phyloP scores from a whole-genome alignment of 371 early-diverging fungal species.

The Mucor saturninus region DNA sequence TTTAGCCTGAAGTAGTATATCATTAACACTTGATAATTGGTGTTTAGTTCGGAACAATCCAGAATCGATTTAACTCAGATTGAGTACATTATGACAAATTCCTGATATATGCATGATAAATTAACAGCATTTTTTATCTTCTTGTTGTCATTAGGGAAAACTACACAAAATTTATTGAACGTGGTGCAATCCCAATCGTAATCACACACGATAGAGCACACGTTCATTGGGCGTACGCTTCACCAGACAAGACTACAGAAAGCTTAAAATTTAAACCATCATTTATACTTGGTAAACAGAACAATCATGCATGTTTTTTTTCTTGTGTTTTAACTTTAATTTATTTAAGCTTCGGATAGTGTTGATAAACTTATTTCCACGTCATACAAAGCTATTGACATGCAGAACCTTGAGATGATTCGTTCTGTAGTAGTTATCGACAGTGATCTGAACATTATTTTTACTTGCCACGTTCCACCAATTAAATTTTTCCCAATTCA shows the following conservation, averaged over 20 bases:
- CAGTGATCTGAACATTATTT: constrained; percentile 6
- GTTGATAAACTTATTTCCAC: constrained; percentile 14
- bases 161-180: constrained; percentile 9
- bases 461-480: constrained; percentile 1
- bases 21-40: no score
- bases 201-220: constrained; percentile 26
- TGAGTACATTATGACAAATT: constrained; percentile 15
- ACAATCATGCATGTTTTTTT: neutral
- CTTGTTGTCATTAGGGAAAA: constrained; percentile 3
- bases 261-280: constrained; percentile 25
- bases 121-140: neutral
- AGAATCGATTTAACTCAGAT: constrained; percentile 24
- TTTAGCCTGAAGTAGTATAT: no score
- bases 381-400: constrained; percentile 17
- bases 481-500: constrained; percentile 17
- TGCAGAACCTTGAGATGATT: neutral
- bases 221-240: constrained; percentile 19
- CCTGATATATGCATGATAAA: neutral
- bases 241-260: constrained; percentile 4
- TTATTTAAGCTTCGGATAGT: constrained; percentile 17
- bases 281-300: constrained; percentile 20
- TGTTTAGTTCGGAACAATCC: constrained; percentile 20
- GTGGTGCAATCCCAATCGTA: constrained; percentile 17
- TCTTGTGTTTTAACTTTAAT: neutral
- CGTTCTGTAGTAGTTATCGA: constrained; percentile 22